These are phyloP conservation scores for Rhizoclosmatium hyalinum DNA, from an alignment of 371 early-diverging fungal genomes.

Conservation along the genomic window DNA sequence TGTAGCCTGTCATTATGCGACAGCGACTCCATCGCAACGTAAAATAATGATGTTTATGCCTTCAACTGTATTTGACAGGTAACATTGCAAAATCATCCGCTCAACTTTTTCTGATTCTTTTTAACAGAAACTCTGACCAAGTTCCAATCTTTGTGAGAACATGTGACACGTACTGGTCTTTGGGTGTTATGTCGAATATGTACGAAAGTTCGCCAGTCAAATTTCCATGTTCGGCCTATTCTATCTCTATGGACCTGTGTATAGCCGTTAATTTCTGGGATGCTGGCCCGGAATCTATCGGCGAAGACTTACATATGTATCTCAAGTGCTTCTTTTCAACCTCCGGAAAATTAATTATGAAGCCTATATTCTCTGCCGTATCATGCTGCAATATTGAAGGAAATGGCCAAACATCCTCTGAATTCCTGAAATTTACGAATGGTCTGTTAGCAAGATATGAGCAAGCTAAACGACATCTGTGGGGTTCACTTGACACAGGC, in stretches of 20 bases:
- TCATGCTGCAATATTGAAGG: slow-evolving; percentile 65
- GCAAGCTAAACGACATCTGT: slow-evolving; percentile 69
- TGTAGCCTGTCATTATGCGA: slow-evolving; percentile 42
- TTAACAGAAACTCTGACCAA: slow-evolving; percentile 58
- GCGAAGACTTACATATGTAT: slow-evolving; percentile 78
- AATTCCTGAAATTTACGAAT: slow-evolving; percentile 44
- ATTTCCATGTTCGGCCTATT: slow-evolving; percentile 73
- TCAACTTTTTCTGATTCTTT: neutral
- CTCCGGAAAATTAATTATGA: slow-evolving; percentile 57
- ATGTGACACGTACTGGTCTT: slow-evolving; percentile 72
- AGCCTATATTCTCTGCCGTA: slow-evolving; percentile 70
- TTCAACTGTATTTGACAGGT: slow-evolving; percentile 72
- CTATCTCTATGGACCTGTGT: slow-evolving; percentile 65
- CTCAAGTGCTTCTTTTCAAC: slow-evolving; percentile 73
- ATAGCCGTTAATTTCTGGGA: slow-evolving; percentile 73
- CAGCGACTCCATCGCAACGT: slow-evolving; percentile 33
- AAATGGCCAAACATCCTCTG: neutral
- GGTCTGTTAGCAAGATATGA: slow-evolving; percentile 65
- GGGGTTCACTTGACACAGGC: slow-evolving; percentile 45
- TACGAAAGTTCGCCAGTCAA: slow-evolving; percentile 57
- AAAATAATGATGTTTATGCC: slow-evolving; percentile 64
- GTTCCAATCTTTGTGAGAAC: slow-evolving; percentile 72
- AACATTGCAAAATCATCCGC: neutral
- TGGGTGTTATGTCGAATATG: slow-evolving; percentile 70
- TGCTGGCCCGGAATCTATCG: slow-evolving; percentile 69